Conservation (phyloP, 768 basidiomycete genomes). For the Artomyces pyxidatus region DNA sequence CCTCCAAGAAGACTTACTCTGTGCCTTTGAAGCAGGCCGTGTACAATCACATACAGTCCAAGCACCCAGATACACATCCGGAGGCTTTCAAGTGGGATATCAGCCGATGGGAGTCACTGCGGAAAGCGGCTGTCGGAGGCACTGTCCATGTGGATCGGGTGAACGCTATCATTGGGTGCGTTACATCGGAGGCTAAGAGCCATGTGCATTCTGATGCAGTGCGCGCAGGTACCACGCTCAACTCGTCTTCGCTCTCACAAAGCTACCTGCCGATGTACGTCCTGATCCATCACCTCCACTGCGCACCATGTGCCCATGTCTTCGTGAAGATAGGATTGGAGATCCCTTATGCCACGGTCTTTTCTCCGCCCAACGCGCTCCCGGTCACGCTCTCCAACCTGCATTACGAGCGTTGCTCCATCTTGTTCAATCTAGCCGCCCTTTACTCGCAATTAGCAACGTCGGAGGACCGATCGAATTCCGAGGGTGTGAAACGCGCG, state of each 20-base stretch:
- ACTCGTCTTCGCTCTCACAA: slow-evolving; percentile 72
- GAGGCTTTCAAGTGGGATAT: slow-evolving; percentile 81
- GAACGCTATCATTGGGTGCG: slow-evolving; percentile 50
- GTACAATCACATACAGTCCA: slow-evolving; percentile 54
- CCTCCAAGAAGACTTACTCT: slow-evolving; percentile 62
- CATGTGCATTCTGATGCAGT: slow-evolving; percentile 5
- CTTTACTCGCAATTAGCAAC: slow-evolving; percentile 78
- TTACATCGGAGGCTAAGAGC: slow-evolving; percentile 13
- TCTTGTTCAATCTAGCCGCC: slow-evolving; percentile 82
- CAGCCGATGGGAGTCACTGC: slow-evolving; percentile 54
- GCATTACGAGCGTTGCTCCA: slow-evolving; percentile 70
- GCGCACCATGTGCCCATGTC: not conserved
- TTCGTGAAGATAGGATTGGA: slow-evolving; percentile 56
- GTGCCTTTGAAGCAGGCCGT: slow-evolving; percentile 47
- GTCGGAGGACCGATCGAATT: slow-evolving; percentile 56
- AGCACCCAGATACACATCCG: slow-evolving; percentile 66
- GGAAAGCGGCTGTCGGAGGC: slow-evolving; percentile 46
- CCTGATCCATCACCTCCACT: slow-evolving; percentile 13
- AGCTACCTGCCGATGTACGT: slow-evolving; percentile 75
- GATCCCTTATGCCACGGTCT: slow-evolving; percentile 68
- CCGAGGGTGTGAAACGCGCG: slow-evolving; percentile 82
- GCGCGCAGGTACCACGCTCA: slow-evolving; percentile 81
- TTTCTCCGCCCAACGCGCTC: slow-evolving; percentile 43
- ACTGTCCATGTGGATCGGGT: slow-evolving; percentile 49
- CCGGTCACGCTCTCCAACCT: slow-evolving; percentile 66